Evolutionary conservation across 345 rosid genomes (phyloP), one percentile per base, ranked within the genome.

Genomic region (Citrus glauca): DNA sequence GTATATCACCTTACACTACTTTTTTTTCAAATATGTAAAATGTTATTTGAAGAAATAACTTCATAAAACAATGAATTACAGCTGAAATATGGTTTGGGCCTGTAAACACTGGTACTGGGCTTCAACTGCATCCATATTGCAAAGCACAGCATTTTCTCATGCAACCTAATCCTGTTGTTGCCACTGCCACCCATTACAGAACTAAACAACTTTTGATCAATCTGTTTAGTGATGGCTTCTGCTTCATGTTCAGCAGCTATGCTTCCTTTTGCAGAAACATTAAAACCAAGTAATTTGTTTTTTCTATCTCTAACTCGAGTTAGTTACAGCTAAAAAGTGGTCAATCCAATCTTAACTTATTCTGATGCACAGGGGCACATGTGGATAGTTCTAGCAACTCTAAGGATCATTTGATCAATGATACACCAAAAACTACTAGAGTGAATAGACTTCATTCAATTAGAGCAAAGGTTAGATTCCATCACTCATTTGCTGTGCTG

Each of bases 391-490:
- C 65, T 74, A 50, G 40, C 11, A 13, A 28, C 11, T 72, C 35
- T 38, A 81, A 74, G 79, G 56, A 55, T 65, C 60, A 30, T 61
- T 53, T 79, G 69, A 48, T 73, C 55, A 73, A 45, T 71, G 71
- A 11, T 38, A 60, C 38, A 22, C 25, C 68, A 5, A 42, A 42
- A n/a, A 24, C 61, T 25, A 67, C 75, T 45, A 13, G 17, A 20
- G 5, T 28, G 6, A 20, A 62, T 16, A 83, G 72, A 61, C 57
- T 72, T 30, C 57, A 45, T 61, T 17, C 35, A 25, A 56, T 78
- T 16, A 73, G 67, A 83, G 73, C 76, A 2, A 71, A 77, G 88
- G 90, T 66, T 65, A 67, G 75, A 66, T 1, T 60, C 40, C 37
- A 0, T 33, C 37, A n/a, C 25, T 28, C 35, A 17, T 24, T 69